These are phyloP conservation scores for Fennellomyces sp. DNA, from an alignment of 371 early-diverging fungal genomes.

Conservation along the genomic window DNA sequence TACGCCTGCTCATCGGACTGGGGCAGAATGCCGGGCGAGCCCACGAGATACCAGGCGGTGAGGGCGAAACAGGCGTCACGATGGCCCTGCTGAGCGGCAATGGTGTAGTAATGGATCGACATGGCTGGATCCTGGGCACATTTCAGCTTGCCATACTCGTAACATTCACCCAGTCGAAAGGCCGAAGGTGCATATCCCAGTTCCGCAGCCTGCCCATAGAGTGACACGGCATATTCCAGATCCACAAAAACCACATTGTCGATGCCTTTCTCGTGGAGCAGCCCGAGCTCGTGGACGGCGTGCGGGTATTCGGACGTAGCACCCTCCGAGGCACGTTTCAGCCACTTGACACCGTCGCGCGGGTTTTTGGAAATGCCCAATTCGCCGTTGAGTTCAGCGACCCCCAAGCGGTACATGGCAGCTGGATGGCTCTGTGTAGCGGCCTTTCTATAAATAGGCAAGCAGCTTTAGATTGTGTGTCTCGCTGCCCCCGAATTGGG, in stretches of 20 bases:
- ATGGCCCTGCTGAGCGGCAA: constrained; percentile 90
- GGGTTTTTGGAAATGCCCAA: constrained; percentile 59
- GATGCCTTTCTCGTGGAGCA: constrained; percentile 71
- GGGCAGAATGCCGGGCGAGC: constrained; percentile 72
- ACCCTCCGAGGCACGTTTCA: constrained; percentile 71
- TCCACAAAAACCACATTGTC: constrained; percentile 74
- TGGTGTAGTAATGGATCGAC: constrained; percentile 72
- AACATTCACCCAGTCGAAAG: constrained; percentile 78
- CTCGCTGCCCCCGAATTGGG: too few relatives aligned
- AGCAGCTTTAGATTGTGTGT: not conserved
- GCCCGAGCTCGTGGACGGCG: constrained; percentile 74
- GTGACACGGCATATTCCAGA: constrained; percentile 71
- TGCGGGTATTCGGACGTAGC: constrained; percentile 75
- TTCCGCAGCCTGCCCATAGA: constrained; percentile 73
- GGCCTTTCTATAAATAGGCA: constrained; percentile 54
- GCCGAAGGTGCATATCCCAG: constrained; percentile 79
- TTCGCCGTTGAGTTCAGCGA: constrained; percentile 72
- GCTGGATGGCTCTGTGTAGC: constrained; percentile 71
- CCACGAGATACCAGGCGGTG: constrained; percentile 91
- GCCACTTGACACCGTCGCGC: constrained; percentile 85
- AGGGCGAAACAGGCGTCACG: constrained; percentile 88
- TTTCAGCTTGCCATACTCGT: constrained; percentile 77
- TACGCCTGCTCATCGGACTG: constrained; percentile 90
- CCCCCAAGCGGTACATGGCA: constrained; percentile 73
- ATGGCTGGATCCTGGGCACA: constrained; percentile 66